These are phyloP conservation scores for Rhazya stricta DNA, from an alignment of 257 asterid species.

Conservation along the genomic window DNA sequence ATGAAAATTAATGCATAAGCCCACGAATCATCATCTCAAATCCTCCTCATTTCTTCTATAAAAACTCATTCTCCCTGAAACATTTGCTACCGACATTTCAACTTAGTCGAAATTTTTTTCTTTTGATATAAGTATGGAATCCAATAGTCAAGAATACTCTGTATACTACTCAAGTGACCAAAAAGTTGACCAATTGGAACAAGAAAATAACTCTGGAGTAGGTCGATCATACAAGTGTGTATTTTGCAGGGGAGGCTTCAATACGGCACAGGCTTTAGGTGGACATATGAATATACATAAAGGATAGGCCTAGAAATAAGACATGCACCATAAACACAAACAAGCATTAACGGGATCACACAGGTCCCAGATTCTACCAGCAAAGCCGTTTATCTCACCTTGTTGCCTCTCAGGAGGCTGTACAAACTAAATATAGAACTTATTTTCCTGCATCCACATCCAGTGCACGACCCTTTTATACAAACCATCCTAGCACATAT, in stretches of 20 bases:
- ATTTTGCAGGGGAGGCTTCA: constrained; percentile 79
- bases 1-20: not conserved
- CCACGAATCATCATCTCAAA: not conserved
- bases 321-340: constrained; percentile 17
- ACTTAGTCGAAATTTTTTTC: not conserved
- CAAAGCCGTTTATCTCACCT: constrained; percentile 3
- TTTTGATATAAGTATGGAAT: constrained; percentile 25
- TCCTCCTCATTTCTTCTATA: not conserved
- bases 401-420: constrained; percentile 1
- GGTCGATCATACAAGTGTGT: constrained; percentile 73
- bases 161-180: constrained; percentile 8
- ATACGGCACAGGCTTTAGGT: constrained; percentile 82
- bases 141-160: constrained; percentile 28
- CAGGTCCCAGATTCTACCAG: constrained; percentile 17
- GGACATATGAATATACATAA: constrained; percentile 86
- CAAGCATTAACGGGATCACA: constrained; percentile 13
- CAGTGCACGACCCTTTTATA: not conserved
- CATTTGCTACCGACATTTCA: no score
- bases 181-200: constrained; percentile 16
- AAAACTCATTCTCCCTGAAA: no score
- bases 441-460: constrained; percentile 23
- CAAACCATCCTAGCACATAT: not conserved
- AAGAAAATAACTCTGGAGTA: constrained; percentile 31
- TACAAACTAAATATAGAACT: constrained; percentile 19
- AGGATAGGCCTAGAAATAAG: constrained; percentile 44